phyloP scores from a whole-genome alignment of 768 basidiomycete genomes.

The Tylopilus sp. region DNA sequence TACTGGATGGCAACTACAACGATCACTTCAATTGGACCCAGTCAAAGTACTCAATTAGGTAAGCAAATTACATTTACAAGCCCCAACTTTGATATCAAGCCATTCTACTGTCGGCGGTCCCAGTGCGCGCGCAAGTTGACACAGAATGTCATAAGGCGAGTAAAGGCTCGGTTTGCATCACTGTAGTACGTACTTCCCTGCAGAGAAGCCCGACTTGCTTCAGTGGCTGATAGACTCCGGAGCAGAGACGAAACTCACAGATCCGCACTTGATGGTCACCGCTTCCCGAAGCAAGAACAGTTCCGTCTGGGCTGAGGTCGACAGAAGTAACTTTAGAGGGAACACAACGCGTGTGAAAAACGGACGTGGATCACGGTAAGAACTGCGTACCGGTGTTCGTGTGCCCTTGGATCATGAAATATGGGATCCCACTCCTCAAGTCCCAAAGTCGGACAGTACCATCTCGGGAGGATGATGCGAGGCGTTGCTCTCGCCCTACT shows the following conservation, averaged over 20 bases:
- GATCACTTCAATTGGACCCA: neutral
- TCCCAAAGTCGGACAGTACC: slow-evolving; percentile 37
- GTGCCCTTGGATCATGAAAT: slow-evolving; percentile 36
- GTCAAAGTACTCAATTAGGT: slow-evolving; percentile 17
- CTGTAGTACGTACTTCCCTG: slow-evolving; percentile 28
- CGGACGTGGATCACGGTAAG: slow-evolving; percentile 15
- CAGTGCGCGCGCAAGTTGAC: neutral
- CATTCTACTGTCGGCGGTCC: slow-evolving; percentile 5
- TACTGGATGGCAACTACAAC: slow-evolving; percentile 20
- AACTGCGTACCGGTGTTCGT: slow-evolving; percentile 32
- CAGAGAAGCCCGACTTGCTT: slow-evolving; percentile 7
- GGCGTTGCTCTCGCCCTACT: slow-evolving; percentile 30
- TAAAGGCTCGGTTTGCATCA: slow-evolving; percentile 12
- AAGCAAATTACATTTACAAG: slow-evolving; percentile 20
- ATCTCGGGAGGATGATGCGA: slow-evolving; percentile 39
- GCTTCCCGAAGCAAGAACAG: slow-evolving; percentile 34
- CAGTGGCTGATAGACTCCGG: slow-evolving; percentile 15
- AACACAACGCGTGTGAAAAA: slow-evolving; percentile 10
- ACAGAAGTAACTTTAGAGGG: slow-evolving; percentile 33
- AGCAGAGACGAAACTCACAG: slow-evolving; percentile 25
- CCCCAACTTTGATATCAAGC: no score
- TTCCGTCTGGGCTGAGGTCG: slow-evolving; percentile 34
- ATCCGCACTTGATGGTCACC: slow-evolving; percentile 37
- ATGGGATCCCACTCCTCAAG: slow-evolving; percentile 27
- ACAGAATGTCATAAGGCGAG: neutral